Evolutionary conservation across 208 protist genomes (phyloP).

Genomic region (Trypanosoma mega): DNA sequence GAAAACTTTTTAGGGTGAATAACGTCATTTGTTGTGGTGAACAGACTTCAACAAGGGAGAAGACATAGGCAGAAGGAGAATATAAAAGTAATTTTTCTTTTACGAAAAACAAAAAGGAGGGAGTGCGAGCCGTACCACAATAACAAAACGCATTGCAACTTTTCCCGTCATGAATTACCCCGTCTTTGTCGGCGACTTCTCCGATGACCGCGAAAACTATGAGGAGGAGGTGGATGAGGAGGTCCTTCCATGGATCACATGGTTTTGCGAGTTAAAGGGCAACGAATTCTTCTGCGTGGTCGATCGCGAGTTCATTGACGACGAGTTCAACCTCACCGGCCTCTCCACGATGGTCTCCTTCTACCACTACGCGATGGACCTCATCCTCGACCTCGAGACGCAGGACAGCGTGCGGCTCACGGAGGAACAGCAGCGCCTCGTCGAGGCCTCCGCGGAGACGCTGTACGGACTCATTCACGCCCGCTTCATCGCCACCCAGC

Average conservation of each 20-base stretch:
- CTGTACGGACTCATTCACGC: constrained; percentile 99
- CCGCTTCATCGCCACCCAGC: constrained; percentile 97
- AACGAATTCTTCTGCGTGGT: constrained; percentile 99
- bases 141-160: too few relatives aligned
- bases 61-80: too few relatives aligned
- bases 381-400: constrained; percentile 96
- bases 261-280: constrained; percentile 97
- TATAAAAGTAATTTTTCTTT: too few relatives aligned
- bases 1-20: too few relatives aligned
- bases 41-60: too few relatives aligned
- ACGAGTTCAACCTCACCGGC: constrained; percentile 99
- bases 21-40: too few relatives aligned
- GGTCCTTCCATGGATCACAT: constrained; percentile 94
- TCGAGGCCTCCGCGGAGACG: constrained; percentile 96
- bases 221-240: constrained; percentile 88
- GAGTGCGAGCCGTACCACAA: too few relatives aligned
- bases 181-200: constrained; percentile 30
- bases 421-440: constrained; percentile 95
- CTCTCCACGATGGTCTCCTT: constrained; percentile 94
- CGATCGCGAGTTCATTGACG: constrained; percentile 96
- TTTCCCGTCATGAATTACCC: constrained; percentile 16
- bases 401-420: constrained; percentile 91
- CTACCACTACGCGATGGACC: constrained; percentile 98
- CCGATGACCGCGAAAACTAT: constrained; percentile 47
- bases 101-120: too few relatives aligned